Evolutionary conservation across 164 flowering plant species (phyloP).

Genomic region (Piper longum): DNA sequence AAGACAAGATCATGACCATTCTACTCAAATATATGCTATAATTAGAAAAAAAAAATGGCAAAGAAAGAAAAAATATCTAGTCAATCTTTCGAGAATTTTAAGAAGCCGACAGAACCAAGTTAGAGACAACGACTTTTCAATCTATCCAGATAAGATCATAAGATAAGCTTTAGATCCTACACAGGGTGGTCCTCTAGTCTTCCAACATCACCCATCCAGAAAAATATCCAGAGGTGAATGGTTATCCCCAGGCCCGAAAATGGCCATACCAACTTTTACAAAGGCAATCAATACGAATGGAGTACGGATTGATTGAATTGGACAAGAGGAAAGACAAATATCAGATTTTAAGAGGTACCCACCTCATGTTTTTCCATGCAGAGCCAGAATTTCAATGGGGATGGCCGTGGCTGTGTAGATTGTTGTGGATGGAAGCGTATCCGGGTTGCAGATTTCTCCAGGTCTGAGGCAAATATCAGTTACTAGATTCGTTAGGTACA

Average conservation of each 20-base stretch:
- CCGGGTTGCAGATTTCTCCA: too few relatives aligned
- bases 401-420: background rate
- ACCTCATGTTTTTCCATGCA: slow-evolving; percentile 20
- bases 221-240: background rate
- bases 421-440: too few relatives aligned
- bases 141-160: background rate
- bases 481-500: too few relatives aligned
- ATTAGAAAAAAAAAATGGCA: background rate
- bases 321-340: background rate
- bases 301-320: background rate
- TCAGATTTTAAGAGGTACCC: slow-evolving; percentile 11
- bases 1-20: too few relatives aligned
- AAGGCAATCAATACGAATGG: background rate
- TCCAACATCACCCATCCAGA: slow-evolving; percentile 1
- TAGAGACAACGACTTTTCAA: background rate
- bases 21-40: too few relatives aligned
- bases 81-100: too few relatives aligned
- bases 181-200: background rate
- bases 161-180: background rate
- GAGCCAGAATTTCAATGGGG: background rate
- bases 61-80: too few relatives aligned
- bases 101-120: background rate
- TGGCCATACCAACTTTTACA: too few relatives aligned
- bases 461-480: too few relatives aligned
- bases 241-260: too few relatives aligned